phyloP scores from a whole-genome alignment of 768 basidiomycete genomes.

The Holtermannia corniformis region DNA sequence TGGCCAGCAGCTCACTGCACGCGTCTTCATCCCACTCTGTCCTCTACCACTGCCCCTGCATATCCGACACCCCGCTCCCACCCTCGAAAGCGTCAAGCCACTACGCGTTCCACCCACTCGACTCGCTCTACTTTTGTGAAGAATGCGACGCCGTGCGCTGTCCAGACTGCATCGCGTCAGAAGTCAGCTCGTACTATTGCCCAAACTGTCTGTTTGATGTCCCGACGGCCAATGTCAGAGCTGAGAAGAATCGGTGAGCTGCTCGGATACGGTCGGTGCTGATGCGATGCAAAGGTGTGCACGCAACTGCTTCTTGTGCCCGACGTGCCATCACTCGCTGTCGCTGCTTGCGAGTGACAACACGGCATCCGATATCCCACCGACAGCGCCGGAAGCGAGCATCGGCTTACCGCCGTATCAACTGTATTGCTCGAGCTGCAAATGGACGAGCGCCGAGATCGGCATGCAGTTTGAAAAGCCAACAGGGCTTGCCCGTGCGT shows the following conservation, averaged over 20 bases:
- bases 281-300: constrained; percentile 60
- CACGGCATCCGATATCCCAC: constrained; percentile 35
- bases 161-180: constrained; percentile 79
- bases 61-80: constrained; percentile 55
- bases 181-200: constrained; percentile 96
- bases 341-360: constrained; percentile 68
- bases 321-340: constrained; percentile 74
- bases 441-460: constrained; percentile 88
- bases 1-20: too few species aligned
- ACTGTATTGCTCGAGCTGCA: constrained; percentile 80
- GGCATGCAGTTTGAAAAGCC: constrained; percentile 94
- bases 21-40: constrained; percentile 11
- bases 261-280: not conserved
- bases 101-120: constrained; percentile 70
- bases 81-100: constrained; percentile 56
- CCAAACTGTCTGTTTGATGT: constrained; percentile 98
- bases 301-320: constrained; percentile 94
- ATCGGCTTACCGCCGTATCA: constrained; percentile 83
- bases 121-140: constrained; percentile 90
- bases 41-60: constrained; percentile 41
- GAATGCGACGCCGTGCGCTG: constrained; percentile 95
- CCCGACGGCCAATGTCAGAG: constrained; percentile 93
- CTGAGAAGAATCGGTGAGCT: constrained; percentile 84
- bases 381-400: constrained; percentile 15
- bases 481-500: constrained; percentile 80